Evolutionary conservation across 768 basidiomycete species (phyloP).

Genomic region (Melanogaster broomeanus): DNA sequence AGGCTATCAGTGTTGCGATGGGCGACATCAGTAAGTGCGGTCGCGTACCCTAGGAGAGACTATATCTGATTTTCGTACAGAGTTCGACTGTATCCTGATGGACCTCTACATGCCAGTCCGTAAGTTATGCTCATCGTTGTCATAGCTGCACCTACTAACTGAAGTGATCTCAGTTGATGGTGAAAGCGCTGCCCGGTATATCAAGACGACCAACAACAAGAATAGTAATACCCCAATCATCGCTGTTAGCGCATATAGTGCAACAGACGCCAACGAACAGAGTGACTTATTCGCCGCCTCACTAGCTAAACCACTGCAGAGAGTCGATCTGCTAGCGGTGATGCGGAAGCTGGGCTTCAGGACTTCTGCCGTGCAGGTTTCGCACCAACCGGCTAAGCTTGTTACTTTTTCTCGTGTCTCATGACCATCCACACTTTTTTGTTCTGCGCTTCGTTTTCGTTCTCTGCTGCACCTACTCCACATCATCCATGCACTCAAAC

Average conservation of each 20-base stretch:
- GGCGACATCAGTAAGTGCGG: constrained; percentile 89
- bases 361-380: constrained; percentile 70
- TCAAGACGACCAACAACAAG: constrained; percentile 95
- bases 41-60: neutral
- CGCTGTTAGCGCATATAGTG: constrained; percentile 87
- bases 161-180: constrained; percentile 68
- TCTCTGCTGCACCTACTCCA: constrained; percentile 33
- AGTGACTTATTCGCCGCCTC: constrained; percentile 78
- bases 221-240: constrained; percentile 93
- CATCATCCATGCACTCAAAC: constrained; percentile 26
- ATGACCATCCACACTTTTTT: constrained; percentile 25
- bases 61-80: constrained; percentile 40
- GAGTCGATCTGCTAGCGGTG: constrained; percentile 76
- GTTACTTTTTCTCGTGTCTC: constrained; percentile 38
- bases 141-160: constrained; percentile 7
- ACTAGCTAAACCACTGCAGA: constrained; percentile 87
- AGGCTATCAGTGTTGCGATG: constrained; percentile 96
- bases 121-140: constrained; percentile 42
- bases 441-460: constrained; percentile 24
- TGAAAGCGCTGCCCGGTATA: constrained; percentile 94
- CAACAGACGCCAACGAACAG: constrained; percentile 60
- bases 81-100: constrained; percentile 95
- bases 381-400: constrained; percentile 51
- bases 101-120: constrained; percentile 94
- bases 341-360: constrained; percentile 92